Conservation (phyloP, 2,329 filamentous ascomycete genomes). For the Keithomyces neogunnii region DNA sequence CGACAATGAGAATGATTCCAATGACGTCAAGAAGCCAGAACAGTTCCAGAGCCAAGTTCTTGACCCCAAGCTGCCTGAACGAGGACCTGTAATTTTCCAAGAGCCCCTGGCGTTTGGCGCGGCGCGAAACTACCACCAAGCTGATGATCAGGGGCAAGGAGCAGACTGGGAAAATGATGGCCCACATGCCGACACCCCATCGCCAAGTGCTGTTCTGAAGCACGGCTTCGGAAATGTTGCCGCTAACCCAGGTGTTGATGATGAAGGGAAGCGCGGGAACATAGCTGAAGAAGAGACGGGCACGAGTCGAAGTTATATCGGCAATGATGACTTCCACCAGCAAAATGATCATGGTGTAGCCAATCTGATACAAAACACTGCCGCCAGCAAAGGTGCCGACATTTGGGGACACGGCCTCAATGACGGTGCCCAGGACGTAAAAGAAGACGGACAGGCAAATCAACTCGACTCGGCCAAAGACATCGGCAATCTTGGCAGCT, state of each 20-base stretch:
- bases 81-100: constrained; percentile 17
- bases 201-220: constrained; percentile 34
- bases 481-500: constrained; percentile 55
- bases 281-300: constrained; percentile 54
- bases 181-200: constrained; percentile 61
- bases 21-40: constrained; percentile 47
- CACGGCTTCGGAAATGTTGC: constrained; percentile 47
- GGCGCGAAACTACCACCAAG: constrained; percentile 46
- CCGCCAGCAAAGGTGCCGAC: constrained; percentile 42
- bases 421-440: constrained; percentile 41
- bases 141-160: constrained; percentile 51
- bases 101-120: constrained; percentile 44
- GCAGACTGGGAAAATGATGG: constrained; percentile 54
- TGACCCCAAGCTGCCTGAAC: constrained; percentile 28
- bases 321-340: constrained; percentile 57
- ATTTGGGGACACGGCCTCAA: constrained; percentile 51
- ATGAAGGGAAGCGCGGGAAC: constrained; percentile 54
- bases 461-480: constrained; percentile 56
- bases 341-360: constrained; percentile 51
- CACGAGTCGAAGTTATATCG: constrained; percentile 58
- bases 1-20: constrained; percentile 47
- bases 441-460: constrained; percentile 44
- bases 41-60: constrained; percentile 33
- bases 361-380: constrained; percentile 57
- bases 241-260: constrained; percentile 55